These are phyloP conservation scores for Beta corolliflora DNA, from an alignment of 179 eudicot species.

Conservation along the genomic window DNA sequence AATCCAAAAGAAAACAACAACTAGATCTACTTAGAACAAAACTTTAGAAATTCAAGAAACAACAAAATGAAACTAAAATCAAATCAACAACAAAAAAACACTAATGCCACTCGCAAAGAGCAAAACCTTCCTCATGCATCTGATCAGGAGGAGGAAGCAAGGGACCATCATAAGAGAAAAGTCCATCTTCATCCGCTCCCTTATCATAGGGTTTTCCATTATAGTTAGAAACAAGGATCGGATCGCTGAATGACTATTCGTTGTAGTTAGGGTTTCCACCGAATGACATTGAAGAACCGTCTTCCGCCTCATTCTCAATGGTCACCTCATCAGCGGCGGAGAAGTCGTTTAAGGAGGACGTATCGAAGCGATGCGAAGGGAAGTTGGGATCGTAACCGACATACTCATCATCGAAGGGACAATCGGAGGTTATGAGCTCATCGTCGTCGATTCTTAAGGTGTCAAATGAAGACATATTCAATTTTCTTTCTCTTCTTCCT, in stretches of 20 bases:
- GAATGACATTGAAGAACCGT: constrained; percentile 32
- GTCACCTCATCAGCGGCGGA: constrained; percentile 41
- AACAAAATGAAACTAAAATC: background rate
- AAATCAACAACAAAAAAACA: constrained; percentile 23
- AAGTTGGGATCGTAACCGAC: constrained; percentile 29
- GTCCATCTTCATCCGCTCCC: constrained; percentile 54
- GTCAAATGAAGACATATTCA: constrained; percentile 47
- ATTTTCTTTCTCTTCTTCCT: background rate
- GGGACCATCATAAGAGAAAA: constrained; percentile 71
- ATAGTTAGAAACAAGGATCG: constrained; percentile 45
- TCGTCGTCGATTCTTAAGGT: constrained; percentile 55
- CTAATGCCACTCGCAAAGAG: constrained; percentile 95
- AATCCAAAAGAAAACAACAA: background rate
- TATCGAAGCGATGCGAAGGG: constrained; percentile 31
- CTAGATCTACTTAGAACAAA: background rate
- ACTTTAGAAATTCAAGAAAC: no score
- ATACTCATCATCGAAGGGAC: constrained; percentile 48
- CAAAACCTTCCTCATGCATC: constrained; percentile 75
- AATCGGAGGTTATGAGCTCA: constrained; percentile 28
- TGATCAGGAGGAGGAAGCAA: constrained; percentile 72
- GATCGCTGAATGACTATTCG: constrained; percentile 33
- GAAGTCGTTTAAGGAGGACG: constrained; percentile 34
- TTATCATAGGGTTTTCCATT: constrained; percentile 55
- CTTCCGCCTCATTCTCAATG: constrained; percentile 51
- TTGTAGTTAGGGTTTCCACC: constrained; percentile 39